Evolutionary conservation across 345 rosid species (phyloP), one percentile per base, ranked within the genome.

Genomic region (Cochlearia excelsa): DNA sequence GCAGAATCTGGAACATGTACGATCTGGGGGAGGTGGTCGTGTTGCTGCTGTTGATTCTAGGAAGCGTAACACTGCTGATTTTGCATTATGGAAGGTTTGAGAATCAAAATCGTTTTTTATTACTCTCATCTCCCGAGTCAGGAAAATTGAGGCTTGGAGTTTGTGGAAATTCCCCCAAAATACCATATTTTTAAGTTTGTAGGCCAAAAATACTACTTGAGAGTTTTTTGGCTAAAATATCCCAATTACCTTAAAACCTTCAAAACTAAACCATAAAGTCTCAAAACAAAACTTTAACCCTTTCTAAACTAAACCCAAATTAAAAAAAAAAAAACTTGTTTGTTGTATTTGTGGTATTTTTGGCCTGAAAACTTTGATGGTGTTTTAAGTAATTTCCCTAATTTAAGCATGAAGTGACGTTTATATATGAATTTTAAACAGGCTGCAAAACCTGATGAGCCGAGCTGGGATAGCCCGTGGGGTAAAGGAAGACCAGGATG

Each of bases 401-500:
- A 16, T 16, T 16, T 16, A 16, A 16, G 23, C 23, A 11, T 57
- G 5, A 52, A 60, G 3, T 64, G 61, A 37, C 9, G 48, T 52
- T 57, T 71, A 10, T 39, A 29, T 29, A 6, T 54, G 1, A 37
- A 55, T 34, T 0, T 44, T 40, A 39, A 79, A 77, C 81, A 93
- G 97, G 85, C 95, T 28, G 94, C 90, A 30, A 93, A 89, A 76
- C 89, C 87, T 11, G 94, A 74, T 49, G 99, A 93, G 67, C 89
- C 88, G 54, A 75, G 81, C 33, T 93, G 95, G 99, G 88, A 82
- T 42, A 93, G 95, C 63, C 83, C 87, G 0, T 89, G 99, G 99
- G 97, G 94, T 69, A 83, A 30, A 48, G 97, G 99, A 57, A 82
- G 99, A 69, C 97, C 95, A 4, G 99, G 97, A 39, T 89, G 99